These are phyloP conservation scores for Plantago major DNA, from an alignment of 257 asterid genomes.

Conservation along the genomic window DNA sequence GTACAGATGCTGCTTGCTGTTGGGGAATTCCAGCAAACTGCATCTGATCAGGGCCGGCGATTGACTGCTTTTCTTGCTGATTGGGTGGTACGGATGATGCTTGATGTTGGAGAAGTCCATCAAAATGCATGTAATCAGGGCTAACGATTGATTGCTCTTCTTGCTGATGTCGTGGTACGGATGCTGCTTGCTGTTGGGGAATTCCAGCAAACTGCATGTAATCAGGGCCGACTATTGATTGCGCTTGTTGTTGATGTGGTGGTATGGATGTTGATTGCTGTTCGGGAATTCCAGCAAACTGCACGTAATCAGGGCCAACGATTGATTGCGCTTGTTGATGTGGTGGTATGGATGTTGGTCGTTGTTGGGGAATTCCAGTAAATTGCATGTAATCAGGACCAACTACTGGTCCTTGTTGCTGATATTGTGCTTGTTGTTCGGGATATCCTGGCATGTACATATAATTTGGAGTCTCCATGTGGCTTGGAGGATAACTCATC, in stretches of 20 bases:
- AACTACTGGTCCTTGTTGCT: conserved; percentile 21
- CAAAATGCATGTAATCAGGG: conserved; percentile 22
- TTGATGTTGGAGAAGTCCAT: conserved; percentile 18
- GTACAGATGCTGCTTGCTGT: conserved; percentile 29
- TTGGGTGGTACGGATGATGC: conserved; percentile 6
- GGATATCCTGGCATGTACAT: conserved; percentile 27
- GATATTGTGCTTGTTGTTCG: conserved; percentile 27
- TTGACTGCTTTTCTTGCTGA: neutral
- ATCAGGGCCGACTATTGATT: neutral
- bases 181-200: conserved; percentile 32
- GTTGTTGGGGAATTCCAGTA: conserved; percentile 32
- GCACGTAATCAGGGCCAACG: conserved; percentile 19
- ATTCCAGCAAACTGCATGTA: conserved; percentile 30
- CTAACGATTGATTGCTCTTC: conserved; percentile 15
- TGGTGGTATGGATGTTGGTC: conserved; percentile 27
- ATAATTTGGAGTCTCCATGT: conserved; percentile 20
- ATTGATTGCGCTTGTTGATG: conserved; percentile 17
- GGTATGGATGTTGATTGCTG: conserved; percentile 13
- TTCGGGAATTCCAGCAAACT: conserved; percentile 21
- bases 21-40: conserved; percentile 33
- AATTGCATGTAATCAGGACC: conserved; percentile 26
- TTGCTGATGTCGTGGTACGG: conserved; percentile 23
- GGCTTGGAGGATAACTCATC: conserved; percentile 24
- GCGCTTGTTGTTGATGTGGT: neutral
- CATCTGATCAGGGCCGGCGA: conserved; percentile 3